phyloP scores from a whole-genome alignment of 495 filamentous ascomycete species.

The Aspergillus coremiiformis region DNA sequence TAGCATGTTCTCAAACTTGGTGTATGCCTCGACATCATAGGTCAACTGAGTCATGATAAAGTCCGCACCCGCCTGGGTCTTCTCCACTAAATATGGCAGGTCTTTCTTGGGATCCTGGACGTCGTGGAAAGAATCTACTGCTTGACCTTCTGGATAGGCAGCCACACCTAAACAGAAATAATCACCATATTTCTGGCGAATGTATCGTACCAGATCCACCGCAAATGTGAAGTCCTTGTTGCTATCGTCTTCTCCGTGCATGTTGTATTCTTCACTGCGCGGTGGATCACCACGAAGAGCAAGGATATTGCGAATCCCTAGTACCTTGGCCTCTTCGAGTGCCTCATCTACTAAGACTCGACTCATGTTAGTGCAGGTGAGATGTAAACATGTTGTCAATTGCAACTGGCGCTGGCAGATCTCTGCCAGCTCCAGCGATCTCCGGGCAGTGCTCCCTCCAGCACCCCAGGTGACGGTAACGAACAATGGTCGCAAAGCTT shows the following conservation, averaged over 20 bases:
- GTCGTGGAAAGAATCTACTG: conserved; percentile 77
- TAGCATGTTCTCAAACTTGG: conserved; percentile 67
- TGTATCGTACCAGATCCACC: conserved; percentile 84
- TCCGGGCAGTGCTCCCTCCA: conserved; percentile 80
- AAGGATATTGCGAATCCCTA: conserved; percentile 90
- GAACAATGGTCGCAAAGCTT: conserved; percentile 82
- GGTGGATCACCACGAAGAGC: conserved; percentile 93
- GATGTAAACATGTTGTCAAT: conserved; percentile 88
- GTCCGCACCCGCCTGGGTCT: conserved; percentile 85
- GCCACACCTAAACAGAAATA: conserved; percentile 98
- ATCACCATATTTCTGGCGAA: conserved; percentile 74
- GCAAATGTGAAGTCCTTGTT: conserved; percentile 85
- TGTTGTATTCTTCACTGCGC: conserved; percentile 77
- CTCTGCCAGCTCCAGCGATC: conserved; percentile 90
- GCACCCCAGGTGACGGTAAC: conserved; percentile 98
- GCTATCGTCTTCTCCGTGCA: conserved; percentile 52
- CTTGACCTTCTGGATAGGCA: conserved; percentile 90
- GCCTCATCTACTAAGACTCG: conserved; percentile 77
- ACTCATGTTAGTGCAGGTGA: conserved; percentile 98
- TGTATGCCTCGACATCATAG: conserved; percentile 79
- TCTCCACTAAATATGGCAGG: conserved; percentile 84
- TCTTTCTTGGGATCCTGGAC: conserved; percentile 73
- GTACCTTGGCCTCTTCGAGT: conserved; percentile 82
- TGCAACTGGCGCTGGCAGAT: conserved; percentile 87
- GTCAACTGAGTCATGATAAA: conserved; percentile 99